Conservation (phyloP, 2,329 filamentous ascomycete genomes). For the Aspergillus sp. region DNA sequence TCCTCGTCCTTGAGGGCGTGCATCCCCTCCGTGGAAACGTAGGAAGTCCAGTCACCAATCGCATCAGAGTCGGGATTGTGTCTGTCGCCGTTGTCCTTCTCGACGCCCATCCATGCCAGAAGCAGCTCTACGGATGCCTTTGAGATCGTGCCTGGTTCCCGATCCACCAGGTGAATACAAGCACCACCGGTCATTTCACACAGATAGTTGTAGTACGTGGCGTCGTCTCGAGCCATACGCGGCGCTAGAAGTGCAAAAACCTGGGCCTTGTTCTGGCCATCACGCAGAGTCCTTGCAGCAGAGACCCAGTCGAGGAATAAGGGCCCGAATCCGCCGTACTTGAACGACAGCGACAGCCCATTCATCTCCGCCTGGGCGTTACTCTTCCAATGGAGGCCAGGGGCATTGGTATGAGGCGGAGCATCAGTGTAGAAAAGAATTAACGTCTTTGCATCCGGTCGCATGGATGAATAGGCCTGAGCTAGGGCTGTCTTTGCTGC, state of each 20-base stretch:
- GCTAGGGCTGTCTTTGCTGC: slow-evolving; percentile 53
- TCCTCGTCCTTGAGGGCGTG: not conserved
- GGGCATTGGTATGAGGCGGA: slow-evolving; percentile 47
- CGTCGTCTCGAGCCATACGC: slow-evolving; percentile 10
- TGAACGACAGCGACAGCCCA: not conserved
- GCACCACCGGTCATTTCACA: slow-evolving; percentile 44
- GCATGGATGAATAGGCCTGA: slow-evolving; percentile 48
- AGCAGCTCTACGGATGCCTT: slow-evolving; percentile 44
- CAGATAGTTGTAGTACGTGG: slow-evolving; percentile 44
- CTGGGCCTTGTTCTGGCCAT: slow-evolving; percentile 29
- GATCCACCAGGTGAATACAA: slow-evolving; percentile 35
- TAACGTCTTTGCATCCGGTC: slow-evolving; percentile 50
- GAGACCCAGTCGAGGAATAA: slow-evolving; percentile 49
- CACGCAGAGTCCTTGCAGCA: slow-evolving; percentile 34
- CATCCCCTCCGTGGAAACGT: not conserved
- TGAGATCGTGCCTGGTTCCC: slow-evolving; percentile 35
- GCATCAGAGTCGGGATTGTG: not conserved
- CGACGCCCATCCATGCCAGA: slow-evolving; percentile 46
- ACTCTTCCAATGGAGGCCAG: not conserved
- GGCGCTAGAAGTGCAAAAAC: slow-evolving; percentile 46
- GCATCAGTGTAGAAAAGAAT: slow-evolving; percentile 52
- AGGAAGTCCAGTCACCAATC: not conserved
- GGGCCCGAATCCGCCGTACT: slow-evolving; percentile 34
- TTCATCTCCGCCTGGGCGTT: not conserved
- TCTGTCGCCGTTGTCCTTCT: not conserved